A percentile compares a stretch with the other conserved stretches of the same genome.
phyloP scores from a whole-genome alignment of 371 early-diverging fungal genomes.

The Funneliformis caledonium region DNA sequence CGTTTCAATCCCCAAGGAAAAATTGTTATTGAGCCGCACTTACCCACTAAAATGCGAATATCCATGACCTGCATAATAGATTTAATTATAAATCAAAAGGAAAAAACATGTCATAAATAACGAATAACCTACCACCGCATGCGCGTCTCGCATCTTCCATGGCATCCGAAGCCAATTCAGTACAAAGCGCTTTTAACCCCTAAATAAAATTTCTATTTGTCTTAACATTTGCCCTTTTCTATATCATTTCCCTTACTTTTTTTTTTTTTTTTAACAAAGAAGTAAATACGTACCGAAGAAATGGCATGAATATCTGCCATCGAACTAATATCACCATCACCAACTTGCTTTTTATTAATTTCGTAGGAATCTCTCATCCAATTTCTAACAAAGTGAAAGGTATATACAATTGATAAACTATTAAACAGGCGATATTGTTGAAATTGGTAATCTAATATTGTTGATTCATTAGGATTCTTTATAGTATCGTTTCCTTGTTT shows the following conservation, averaged over 20 bases:
- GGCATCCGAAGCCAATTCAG: conserved; percentile 70
- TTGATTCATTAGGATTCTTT: conserved; percentile 53
- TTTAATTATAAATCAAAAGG: background rate
- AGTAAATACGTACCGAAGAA: background rate
- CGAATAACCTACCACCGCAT: conserved; percentile 63
- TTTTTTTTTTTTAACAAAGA: background rate
- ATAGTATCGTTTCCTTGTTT: conserved; percentile 56
- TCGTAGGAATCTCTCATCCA: background rate
- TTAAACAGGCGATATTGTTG: conserved; percentile 42
- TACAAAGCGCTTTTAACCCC: conserved; percentile 75
- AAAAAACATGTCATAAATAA: background rate
- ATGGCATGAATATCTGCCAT: conserved; percentile 52
- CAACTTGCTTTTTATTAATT: background rate
- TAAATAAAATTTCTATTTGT: background rate
- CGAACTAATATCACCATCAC: conserved; percentile 69
- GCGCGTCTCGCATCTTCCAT: conserved; percentile 84
- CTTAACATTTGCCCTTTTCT: too few relatives aligned
- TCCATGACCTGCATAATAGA: conserved; percentile 63
- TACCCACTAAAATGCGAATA: conserved; percentile 78
- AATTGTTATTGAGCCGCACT: background rate
- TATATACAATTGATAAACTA: background rate
- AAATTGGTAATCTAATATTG: conserved; percentile 70
- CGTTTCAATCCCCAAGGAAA: background rate
- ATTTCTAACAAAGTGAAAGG: background rate
- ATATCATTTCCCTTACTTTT: background rate